These are phyloP conservation scores for Fibroporia radiculosa DNA, from an alignment of 768 basidiomycete genomes.

Conservation along the genomic window DNA sequence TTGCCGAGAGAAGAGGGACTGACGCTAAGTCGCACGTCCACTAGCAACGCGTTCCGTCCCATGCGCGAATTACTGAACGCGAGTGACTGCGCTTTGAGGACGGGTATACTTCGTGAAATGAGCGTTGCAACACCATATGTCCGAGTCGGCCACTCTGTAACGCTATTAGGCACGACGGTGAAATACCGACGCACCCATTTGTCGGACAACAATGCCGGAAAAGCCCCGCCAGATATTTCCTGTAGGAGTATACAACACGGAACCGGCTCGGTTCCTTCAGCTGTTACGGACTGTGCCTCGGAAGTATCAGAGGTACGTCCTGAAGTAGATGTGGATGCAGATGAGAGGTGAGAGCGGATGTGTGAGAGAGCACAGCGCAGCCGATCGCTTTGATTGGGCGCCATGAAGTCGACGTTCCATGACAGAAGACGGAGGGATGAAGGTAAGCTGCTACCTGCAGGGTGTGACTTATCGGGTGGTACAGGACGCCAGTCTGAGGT, in stretches of 20 bases:
- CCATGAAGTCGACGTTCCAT: slow-evolving; percentile 63
- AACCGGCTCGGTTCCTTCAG: slow-evolving; percentile 30
- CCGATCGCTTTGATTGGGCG: slow-evolving; percentile 32
- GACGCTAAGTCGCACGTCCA: slow-evolving; percentile 41
- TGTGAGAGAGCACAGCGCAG: slow-evolving; percentile 42
- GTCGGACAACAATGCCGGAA: slow-evolving; percentile 43
- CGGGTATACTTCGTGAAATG: slow-evolving; percentile 46
- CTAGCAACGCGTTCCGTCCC: slow-evolving; percentile 49
- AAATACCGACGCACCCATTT: slow-evolving; percentile 61
- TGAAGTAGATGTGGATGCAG: too few relatives aligned
- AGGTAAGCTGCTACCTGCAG: too few relatives aligned
- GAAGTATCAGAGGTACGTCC: too few relatives aligned
- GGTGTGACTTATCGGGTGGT: too few relatives aligned
- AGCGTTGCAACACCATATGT: slow-evolving; percentile 67
- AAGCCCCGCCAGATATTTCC: slow-evolving; percentile 45
- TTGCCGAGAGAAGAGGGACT: too few relatives aligned
- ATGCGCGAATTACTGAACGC: slow-evolving; percentile 44
- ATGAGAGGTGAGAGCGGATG: slow-evolving; percentile 50
- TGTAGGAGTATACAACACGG: slow-evolving; percentile 65
- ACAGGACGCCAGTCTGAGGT: too few relatives aligned
- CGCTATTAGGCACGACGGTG: slow-evolving; percentile 44
- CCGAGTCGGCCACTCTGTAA: slow-evolving; percentile 46
- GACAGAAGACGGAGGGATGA: slow-evolving; percentile 48
- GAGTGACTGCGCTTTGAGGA: slow-evolving; percentile 42
- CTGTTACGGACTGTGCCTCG: not conserved